These are phyloP conservation scores for Lyophyllum decastes DNA, from an alignment of 768 basidiomycete genomes.

Conservation along the genomic window DNA sequence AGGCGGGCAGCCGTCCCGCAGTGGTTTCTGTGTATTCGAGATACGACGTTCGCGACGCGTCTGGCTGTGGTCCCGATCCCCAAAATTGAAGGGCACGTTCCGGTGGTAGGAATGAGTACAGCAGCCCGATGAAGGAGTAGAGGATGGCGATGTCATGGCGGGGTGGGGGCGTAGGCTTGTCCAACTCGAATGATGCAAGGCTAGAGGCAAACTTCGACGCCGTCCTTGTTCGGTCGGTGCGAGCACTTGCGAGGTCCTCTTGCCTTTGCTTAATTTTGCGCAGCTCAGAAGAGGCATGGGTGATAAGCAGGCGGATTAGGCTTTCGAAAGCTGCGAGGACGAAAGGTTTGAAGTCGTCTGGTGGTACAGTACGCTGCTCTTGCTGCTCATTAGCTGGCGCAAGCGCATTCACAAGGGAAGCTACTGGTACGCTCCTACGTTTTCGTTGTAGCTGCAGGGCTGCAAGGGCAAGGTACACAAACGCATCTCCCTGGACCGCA, in stretches of 20 bases:
- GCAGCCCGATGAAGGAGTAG: slow-evolving; percentile 79
- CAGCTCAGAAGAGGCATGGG: slow-evolving; percentile 77
- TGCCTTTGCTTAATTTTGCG: slow-evolving; percentile 88
- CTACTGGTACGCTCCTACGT: slow-evolving; percentile 32
- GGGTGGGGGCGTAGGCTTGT: slow-evolving; percentile 43
- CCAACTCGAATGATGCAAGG: slow-evolving; percentile 36
- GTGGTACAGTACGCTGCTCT: slow-evolving; percentile 45
- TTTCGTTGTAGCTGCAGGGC: slow-evolving; percentile 58
- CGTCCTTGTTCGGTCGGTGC: slow-evolving; percentile 61
- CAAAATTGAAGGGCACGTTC: slow-evolving; percentile 88
- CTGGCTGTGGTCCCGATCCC: slow-evolving; percentile 59
- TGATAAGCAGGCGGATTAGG: slow-evolving; percentile 70
- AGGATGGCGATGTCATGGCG: slow-evolving; percentile 86
- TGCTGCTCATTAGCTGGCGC: slow-evolving; percentile 39
- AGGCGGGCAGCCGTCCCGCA: slow-evolving; percentile 64
- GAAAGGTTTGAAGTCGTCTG: slow-evolving; percentile 51
- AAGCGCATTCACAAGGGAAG: slow-evolving; percentile 35
- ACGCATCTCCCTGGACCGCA: slow-evolving; percentile 82
- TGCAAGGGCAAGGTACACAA: slow-evolving; percentile 66
- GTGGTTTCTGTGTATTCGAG: slow-evolving; percentile 63
- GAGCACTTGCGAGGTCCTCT: slow-evolving; percentile 77
- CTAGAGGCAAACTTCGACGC: slow-evolving; percentile 47
- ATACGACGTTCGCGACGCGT: slow-evolving; percentile 46
- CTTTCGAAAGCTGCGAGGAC: slow-evolving; percentile 69
- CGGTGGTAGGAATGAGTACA: slow-evolving; percentile 72